phyloP scores from a whole-genome alignment of 495 filamentous ascomycete genomes.

The Penicillium riverlandense region DNA sequence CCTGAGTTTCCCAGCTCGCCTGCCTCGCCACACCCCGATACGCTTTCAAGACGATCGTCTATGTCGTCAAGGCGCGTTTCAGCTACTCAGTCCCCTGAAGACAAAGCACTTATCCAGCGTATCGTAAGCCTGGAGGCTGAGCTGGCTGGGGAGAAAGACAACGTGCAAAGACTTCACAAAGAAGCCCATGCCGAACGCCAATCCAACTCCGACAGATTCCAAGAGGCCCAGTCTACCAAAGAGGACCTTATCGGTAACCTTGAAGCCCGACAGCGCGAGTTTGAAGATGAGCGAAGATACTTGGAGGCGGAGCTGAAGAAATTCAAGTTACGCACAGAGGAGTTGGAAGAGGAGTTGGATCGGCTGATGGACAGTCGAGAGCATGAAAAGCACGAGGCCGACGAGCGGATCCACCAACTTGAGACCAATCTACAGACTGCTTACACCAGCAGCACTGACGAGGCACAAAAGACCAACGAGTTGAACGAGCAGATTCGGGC shows the following conservation, averaged over 20 bases:
- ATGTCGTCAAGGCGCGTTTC: slow-evolving; percentile 61
- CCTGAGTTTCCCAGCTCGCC: slow-evolving; percentile 40
- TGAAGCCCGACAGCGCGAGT: slow-evolving; percentile 83
- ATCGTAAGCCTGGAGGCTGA: slow-evolving; percentile 80
- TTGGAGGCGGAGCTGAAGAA: slow-evolving; percentile 72
- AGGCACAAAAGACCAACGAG: slow-evolving; percentile 47
- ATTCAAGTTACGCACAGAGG: slow-evolving; percentile 69
- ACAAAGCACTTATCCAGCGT: slow-evolving; percentile 57
- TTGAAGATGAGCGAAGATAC: slow-evolving; percentile 71
- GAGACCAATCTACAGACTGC: slow-evolving; percentile 62
- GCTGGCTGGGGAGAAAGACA: slow-evolving; percentile 57
- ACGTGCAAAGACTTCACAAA: slow-evolving; percentile 46
- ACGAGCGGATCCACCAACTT: slow-evolving; percentile 61
- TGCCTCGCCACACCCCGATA: slow-evolving; percentile 48
- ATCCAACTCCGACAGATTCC: slow-evolving; percentile 59
- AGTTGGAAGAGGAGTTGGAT: slow-evolving; percentile 85
- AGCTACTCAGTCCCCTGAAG: slow-evolving; percentile 57
- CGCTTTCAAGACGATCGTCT: slow-evolving; percentile 54
- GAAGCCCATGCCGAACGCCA: slow-evolving; percentile 60
- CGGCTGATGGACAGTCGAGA: slow-evolving; percentile 74
- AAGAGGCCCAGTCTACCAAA: slow-evolving; percentile 85
- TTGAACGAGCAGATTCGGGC: slow-evolving; percentile 48
- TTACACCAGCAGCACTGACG: slow-evolving; percentile 48
- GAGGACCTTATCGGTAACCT: slow-evolving; percentile 91
- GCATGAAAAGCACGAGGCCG: slow-evolving; percentile 61